Base-by-base conservation (phyloP, 139 green algal genomes). In the Diplosphaera chodatii region DNA sequence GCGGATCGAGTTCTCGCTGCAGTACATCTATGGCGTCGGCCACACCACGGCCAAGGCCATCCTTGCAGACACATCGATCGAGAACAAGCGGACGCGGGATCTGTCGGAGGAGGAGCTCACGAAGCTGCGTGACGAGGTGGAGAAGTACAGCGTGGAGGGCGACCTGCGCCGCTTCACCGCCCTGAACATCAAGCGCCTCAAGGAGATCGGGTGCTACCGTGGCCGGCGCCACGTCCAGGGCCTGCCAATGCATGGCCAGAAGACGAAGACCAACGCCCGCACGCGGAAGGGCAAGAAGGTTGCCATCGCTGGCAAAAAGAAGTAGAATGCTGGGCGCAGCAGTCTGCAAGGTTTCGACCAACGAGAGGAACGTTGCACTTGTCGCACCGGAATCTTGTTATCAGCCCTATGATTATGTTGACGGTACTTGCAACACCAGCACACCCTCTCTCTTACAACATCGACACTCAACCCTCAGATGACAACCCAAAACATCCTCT, bases 151-250 rank as follows among this genome's bases (percentile, higher is more conserved):
- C 18, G 88, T 88, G 21, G 91, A 96, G 86, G 87, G 89, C 29
- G 92, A 97, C 78, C 80, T 99, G 87, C 85, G 93, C 71, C 85
- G 94, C 41, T 89, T 93, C 66, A 92, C 93, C 41, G 30, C 82
- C 2, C 76, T 96, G 33, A 94, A 96, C 86, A 98, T 99, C 87
- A 97, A 98, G 89, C 83, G 95, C 37, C 80, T 99, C 62, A 98
- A 96, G 75, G 96, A 99, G 73, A 99, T 99, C 66, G 82, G 88
- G 67, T 97, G 91, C 92, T 98, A 99, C 87, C 87, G 95, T 23
- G 96, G 96, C 29, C 85, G 84, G 55, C 80, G 96, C 32, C 95
- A 99, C 87, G 88, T 91, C 74, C 90, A 93, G 86, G 83, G 86
- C 41, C 87, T 99, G 77, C 96, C 96, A 8, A 79, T 89, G 27